A percentile compares a stretch with the other conserved stretches of the same genome.
These are phyloP conservation scores for Strobilomyces dryophilus DNA, from an alignment of 768 basidiomycete genomes.

Conservation along the genomic window DNA sequence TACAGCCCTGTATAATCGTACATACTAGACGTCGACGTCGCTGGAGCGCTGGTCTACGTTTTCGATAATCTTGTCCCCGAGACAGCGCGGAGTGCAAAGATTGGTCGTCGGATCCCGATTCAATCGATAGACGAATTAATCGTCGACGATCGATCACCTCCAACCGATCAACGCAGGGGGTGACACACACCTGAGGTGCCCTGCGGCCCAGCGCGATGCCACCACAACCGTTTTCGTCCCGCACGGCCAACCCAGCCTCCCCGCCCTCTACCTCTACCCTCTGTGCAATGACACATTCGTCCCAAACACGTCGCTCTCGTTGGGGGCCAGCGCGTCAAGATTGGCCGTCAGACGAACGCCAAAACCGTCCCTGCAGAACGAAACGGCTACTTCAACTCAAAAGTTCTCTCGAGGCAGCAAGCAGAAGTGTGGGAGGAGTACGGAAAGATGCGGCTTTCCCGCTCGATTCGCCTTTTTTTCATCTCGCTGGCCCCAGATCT, in stretches of 20 bases:
- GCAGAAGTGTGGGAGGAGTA: constrained; percentile 96
- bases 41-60: background rate
- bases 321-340: constrained; percentile 49
- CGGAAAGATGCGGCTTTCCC: constrained; percentile 58
- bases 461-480: constrained; percentile 4
- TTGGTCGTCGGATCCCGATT: too few relatives aligned
- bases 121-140: too few relatives aligned
- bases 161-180: too few relatives aligned
- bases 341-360: constrained; percentile 56
- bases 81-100: too few relatives aligned
- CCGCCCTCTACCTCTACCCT: constrained; percentile 74
- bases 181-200: background rate
- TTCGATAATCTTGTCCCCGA: background rate
- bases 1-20: background rate
- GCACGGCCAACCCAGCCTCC: constrained; percentile 24
- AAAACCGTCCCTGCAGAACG: constrained; percentile 91
- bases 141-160: too few relatives aligned
- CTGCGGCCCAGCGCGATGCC: constrained; percentile 26
- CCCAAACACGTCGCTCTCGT: constrained; percentile 87
- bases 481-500: constrained; percentile 56
- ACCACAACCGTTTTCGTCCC: constrained; percentile 31
- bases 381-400: constrained; percentile 94
- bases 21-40: background rate
- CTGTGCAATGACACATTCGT: constrained; percentile 93
- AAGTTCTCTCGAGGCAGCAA: constrained; percentile 43